These are phyloP conservation scores for Brassica balearica DNA, from an alignment of 441 rosid species.

Conservation along the genomic window DNA sequence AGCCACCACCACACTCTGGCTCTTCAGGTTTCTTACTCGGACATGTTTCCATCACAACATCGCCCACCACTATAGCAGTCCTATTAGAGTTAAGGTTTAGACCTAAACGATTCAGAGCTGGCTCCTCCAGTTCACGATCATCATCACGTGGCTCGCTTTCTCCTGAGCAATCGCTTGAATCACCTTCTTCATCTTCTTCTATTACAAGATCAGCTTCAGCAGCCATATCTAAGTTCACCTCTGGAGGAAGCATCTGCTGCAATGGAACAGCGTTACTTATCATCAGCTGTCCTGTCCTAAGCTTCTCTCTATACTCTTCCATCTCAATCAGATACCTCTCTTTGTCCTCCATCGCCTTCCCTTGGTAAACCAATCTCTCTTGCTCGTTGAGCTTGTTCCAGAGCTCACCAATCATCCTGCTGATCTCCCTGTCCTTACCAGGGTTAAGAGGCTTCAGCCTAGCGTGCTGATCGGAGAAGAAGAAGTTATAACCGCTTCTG, in stretches of 20 bases:
- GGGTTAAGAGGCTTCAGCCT: conserved; percentile 90
- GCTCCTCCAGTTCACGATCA: conserved; percentile 43
- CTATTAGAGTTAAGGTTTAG: conserved; percentile 32
- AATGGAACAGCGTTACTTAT: conserved; percentile 77
- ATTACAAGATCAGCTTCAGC: conserved; percentile 53
- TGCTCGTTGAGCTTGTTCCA: conserved; percentile 82
- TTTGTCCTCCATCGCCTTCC: conserved; percentile 80
- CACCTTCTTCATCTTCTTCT: conserved; percentile 62
- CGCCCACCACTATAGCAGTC: conserved; percentile 7
- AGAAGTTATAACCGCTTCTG: conserved; percentile 95
- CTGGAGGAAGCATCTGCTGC: conserved; percentile 79
- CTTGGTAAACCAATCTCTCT: conserved; percentile 79
- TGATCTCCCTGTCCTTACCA: conserved; percentile 93
- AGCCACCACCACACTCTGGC: not conserved
- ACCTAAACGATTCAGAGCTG: conserved; percentile 19
- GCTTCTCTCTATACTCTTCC: conserved; percentile 82
- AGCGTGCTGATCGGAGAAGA: conserved; percentile 93
- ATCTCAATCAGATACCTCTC: conserved; percentile 87
- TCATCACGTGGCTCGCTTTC: conserved; percentile 67
- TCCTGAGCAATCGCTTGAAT: conserved; percentile 55
- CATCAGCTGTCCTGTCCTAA: conserved; percentile 61
- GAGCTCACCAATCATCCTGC: conserved; percentile 92
- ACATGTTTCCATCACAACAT: conserved; percentile 12
- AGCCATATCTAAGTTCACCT: conserved; percentile 51
- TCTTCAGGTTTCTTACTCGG: not conserved